Evolutionary conservation across 2,329 filamentous ascomycete species (phyloP), one percentile per base, ranked within the genome.

Genomic region (Thielaviopsis punctulata): DNA sequence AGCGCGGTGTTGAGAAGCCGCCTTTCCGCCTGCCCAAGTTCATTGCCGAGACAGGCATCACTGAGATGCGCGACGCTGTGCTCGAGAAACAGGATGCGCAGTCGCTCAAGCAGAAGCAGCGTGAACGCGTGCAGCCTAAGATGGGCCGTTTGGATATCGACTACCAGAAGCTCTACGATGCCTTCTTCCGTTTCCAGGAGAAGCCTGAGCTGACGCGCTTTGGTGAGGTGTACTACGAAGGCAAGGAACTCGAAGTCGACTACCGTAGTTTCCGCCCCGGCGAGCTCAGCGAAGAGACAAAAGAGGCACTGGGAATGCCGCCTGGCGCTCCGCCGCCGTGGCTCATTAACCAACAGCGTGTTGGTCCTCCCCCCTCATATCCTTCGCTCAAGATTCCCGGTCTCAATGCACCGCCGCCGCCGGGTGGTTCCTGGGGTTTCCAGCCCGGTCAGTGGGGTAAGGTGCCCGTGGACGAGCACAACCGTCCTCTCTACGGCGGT

Each of bases 151-250:
- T 98, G 49, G 92, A 98, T 65, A 96, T 98, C 59, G 92, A 98
- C 66, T 98, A 98, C 66, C 87, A 95, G 63, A 95, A 92, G 65
- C 79, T 96, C 52, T 96, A 96, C 68, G 92, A 96, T 64, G 92
- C 92, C 3, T 98, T 98, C 72, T 98, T 98, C 73, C 80, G 88
- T 55, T 93, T 95, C 64, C 92, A 98, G 69, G 94, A 87, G 41
- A 98, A 98, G 68, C 92, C 92, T 0, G 82, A 88, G 59, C 70
- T 98, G 57, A 96, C 92, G 27, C 79, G 89, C 44, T 98, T 95
- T 60, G 92, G 92, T 41, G 92, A 98, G 66, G 89, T 98, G n/a
- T 98, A 98, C 67, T 96, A 96, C 65, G 92, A 98, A 67, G 92
- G 92, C 63, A 98, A 98, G 66, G 92, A 98, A 64, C 92, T 86